Base-by-base conservation (phyloP, 2,329 filamentous ascomycete species). In the Colletotrichum euphorbiae region DNA sequence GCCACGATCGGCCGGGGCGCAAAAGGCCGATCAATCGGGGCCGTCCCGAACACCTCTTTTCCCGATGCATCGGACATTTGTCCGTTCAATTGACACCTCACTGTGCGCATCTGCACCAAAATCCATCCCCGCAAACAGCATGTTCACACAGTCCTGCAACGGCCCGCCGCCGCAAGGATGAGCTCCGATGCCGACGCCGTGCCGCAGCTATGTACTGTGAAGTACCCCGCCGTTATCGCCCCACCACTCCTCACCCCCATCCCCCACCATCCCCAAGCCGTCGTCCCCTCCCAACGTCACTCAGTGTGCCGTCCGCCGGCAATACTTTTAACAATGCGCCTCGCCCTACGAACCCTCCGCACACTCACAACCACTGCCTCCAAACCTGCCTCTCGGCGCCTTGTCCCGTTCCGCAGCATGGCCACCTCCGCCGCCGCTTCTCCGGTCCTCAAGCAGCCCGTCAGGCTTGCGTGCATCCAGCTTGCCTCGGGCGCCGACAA, bases 401-500 rank as follows among this genome's bases (percentile, higher is more conserved):
- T 69, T 42, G 50, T 69, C 15, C 62, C 60, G 36, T 60, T 68
- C 33, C 69, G 67, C 60, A 57, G 50, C 7, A 71, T 71, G 70
- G 68, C 76, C 55, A 61, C 77, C 31, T 55, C 77, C 24, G 71
- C 73, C 60, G 69, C 62, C 59, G 72, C 76, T 64, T 71, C 76
- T 17, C 75, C 79, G 33, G 77, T 94, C 57, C 87, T 97, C 69
- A 91, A 91, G 80, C 87, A 92, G 78, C 89, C 91, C 43, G 83
- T 97, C 75, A 94, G 92, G 81, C 85, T 97, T 51, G 92, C 93
- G 38, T 87, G 94, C 74, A 85, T 97, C 71, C 94, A 97, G 80
- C 87, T 97, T 38, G 90, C 93, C 65, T 90, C 91, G 70, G 92
- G 92, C 70, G 81, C 91, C 71, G 93, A 97, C 83, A 99, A 99